Evolutionary conservation across 768 basidiomycete species (phyloP).

Genomic region (Kockovaella imperatae): DNA sequence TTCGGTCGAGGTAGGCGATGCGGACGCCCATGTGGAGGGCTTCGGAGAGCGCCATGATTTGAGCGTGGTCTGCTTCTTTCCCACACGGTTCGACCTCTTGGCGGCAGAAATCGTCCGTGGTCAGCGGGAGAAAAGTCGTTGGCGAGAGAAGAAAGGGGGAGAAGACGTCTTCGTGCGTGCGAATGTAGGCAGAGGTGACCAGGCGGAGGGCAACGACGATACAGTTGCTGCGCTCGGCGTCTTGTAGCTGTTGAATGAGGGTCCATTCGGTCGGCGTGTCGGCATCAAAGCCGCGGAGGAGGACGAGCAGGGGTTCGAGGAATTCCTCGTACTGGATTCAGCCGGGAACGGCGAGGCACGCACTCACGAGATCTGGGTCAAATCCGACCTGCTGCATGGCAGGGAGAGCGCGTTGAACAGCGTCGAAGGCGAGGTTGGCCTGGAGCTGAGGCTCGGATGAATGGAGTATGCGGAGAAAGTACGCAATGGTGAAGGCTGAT

Average conservation of each 20-base stretch:
- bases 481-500: conserved; percentile 74
- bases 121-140: conserved; percentile 57
- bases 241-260: conserved; percentile 36
- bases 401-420: conserved; percentile 51
- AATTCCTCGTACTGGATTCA: conserved; percentile 52
- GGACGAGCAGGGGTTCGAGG: conserved; percentile 55
- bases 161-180: conserved; percentile 56
- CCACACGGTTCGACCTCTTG: conserved; percentile 58
- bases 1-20: conserved; percentile 74
- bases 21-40: conserved; percentile 61
- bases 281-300: conserved; percentile 48
- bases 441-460: conserved; percentile 49
- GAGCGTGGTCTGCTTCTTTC: conserved; percentile 61
- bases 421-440: conserved; percentile 52
- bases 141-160: conserved; percentile 69
- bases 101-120: conserved; percentile 62
- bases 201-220: conserved; percentile 58
- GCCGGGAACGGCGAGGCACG: neutral
- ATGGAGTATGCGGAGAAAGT: conserved; percentile 62
- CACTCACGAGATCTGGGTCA: conserved; percentile 57
- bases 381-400: conserved; percentile 58
- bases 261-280: conserved; percentile 21
- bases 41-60: conserved; percentile 66
- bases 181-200: conserved; percentile 75
- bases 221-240: conserved; percentile 39